A percentile compares a stretch with the other conserved stretches of the same genome.
These are phyloP conservation scores for Yamadazyma aaseri DNA, from an alignment of 1,139 yeast genomes.

Conservation along the genomic window DNA sequence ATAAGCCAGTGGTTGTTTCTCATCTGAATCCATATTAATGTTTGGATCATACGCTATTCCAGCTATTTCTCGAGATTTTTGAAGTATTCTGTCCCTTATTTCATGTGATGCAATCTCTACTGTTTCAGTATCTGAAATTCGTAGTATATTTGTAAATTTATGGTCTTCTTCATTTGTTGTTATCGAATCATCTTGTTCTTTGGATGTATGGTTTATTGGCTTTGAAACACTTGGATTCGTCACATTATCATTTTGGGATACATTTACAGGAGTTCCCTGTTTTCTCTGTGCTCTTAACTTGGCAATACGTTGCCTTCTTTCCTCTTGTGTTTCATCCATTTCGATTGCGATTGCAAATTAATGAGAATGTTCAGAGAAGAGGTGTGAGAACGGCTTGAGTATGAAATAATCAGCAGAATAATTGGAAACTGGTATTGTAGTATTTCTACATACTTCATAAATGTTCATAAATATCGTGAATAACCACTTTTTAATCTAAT, in stretches of 20 bases:
- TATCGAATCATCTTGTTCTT: no score
- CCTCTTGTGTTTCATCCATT: slow-evolving; percentile 5
- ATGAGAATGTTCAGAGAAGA: no score
- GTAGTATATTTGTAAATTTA: no score
- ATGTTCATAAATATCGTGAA: no score
- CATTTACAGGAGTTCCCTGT: not conserved
- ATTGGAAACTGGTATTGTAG: no score
- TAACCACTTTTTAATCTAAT: no score
- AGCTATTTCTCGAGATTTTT: slow-evolving; percentile 18
- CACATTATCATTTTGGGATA: not conserved
- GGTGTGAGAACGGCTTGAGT: no score
- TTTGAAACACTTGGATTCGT: not conserved
- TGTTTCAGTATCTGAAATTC: slow-evolving; percentile 21
- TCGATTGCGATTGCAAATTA: no score
- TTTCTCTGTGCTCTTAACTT: slow-evolving; percentile 2
- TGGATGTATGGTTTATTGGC: no score
- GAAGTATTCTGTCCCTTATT: slow-evolving; percentile 23
- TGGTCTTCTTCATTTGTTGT: no score
- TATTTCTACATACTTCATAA: no score
- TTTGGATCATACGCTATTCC: slow-evolving; percentile 2
- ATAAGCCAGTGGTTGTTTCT: slow-evolving; percentile 3
- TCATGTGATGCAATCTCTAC: slow-evolving; percentile 27
- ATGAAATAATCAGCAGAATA: no score
- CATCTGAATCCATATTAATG: slow-evolving; percentile 1
- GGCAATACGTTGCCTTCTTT: slow-evolving; percentile 5